Evolutionary conservation across 2,329 filamentous ascomycete species (phyloP).

Genomic region (Cyphellophora attinorum): DNA sequence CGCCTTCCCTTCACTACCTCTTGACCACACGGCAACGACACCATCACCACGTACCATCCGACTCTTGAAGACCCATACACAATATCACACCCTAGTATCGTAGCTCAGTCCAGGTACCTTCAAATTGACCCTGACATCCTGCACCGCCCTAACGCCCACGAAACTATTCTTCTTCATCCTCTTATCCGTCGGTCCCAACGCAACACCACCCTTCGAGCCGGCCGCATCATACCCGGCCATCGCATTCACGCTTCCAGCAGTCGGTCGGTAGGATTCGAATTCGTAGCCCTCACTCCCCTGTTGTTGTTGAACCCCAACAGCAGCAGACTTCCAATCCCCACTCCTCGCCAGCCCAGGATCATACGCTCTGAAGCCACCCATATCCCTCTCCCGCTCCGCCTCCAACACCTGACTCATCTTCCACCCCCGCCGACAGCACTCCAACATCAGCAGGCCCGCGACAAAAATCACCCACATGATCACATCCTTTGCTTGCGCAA

Average conservation of each 20-base stretch:
- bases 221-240: not conserved
- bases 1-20: too few species aligned
- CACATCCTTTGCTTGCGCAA: conserved; percentile 20
- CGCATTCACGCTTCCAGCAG: not conserved
- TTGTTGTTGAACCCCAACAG: too few species aligned
- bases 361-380: not conserved
- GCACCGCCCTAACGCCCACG: not conserved
- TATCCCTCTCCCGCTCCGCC: not conserved
- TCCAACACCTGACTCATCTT: conserved; percentile 3
- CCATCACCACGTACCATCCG: too few species aligned
- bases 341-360: not conserved
- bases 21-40: too few species aligned
- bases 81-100: not conserved
- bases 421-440: conserved; percentile 13
- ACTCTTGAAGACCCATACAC: too few species aligned
- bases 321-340: not conserved
- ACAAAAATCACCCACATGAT: conserved; percentile 13
- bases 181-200: not conserved
- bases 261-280: too few species aligned
- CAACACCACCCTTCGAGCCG: too few species aligned
- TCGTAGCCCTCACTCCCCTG: too few species aligned
- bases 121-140: not conserved
- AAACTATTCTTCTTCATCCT: not conserved
- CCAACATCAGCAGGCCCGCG: conserved; percentile 7
- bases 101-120: not conserved